A percentile compares a stretch with the other conserved stretches of the same genome.
phyloP scores from a whole-genome alignment of 176 grass and related monocot species.

The Olyra latifolia region DNA sequence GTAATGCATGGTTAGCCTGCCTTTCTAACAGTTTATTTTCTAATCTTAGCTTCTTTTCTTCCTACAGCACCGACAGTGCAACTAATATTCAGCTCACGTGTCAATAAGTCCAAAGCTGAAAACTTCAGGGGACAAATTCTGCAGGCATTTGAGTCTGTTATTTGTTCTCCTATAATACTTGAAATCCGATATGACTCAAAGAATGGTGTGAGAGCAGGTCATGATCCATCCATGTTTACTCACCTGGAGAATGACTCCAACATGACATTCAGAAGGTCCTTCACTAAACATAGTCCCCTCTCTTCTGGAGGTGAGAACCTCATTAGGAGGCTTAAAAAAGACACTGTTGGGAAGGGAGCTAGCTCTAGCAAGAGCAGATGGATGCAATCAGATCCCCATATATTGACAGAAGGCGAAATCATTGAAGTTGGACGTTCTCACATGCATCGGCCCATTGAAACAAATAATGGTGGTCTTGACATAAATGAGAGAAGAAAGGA shows the following conservation, averaged over 20 bases:
- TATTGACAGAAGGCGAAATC: slow-evolving; percentile 94
- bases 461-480: slow-evolving; percentile 35
- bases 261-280: slow-evolving; percentile 45
- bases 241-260: slow-evolving; percentile 41
- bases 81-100: slow-evolving; percentile 69
- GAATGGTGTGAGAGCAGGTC: slow-evolving; percentile 27
- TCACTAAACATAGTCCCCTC: slow-evolving; percentile 56
- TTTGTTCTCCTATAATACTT: slow-evolving; percentile 78
- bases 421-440: slow-evolving; percentile 66
- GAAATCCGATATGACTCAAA: slow-evolving; percentile 84
- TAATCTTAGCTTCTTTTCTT: slow-evolving; percentile 34
- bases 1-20: neutral
- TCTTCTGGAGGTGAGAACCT: slow-evolving; percentile 65
- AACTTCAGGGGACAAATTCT: slow-evolving; percentile 78
- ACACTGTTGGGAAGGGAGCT: slow-evolving; percentile 48
- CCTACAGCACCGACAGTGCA: slow-evolving; percentile 80
- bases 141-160: slow-evolving; percentile 90
- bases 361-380: slow-evolving; percentile 53
- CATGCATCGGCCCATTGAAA: slow-evolving; percentile 40
- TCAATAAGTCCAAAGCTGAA: slow-evolving; percentile 83
- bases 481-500: slow-evolving; percentile 43
- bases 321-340: slow-evolving; percentile 45
- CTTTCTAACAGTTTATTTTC: slow-evolving; percentile 14
- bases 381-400: slow-evolving; percentile 74
- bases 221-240: slow-evolving; percentile 40